Conservation (phyloP, 352 stramenopile genomes). For the Pythium periplocum region DNA sequence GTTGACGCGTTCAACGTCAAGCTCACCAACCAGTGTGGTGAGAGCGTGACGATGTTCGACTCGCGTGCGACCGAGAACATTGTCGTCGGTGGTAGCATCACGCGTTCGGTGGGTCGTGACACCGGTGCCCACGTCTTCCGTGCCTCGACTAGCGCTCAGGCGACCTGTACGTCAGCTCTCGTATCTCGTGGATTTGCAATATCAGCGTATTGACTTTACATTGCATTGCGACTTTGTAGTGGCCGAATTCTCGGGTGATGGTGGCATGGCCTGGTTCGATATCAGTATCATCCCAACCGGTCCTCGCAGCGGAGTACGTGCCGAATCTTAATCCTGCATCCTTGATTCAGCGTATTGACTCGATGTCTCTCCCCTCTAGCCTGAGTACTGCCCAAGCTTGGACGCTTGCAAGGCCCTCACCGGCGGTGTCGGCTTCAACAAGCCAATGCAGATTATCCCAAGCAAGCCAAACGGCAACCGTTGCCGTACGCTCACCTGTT, state of each 20-base stretch:
- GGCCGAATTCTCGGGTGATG: slow-evolving; percentile 62
- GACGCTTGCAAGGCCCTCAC: slow-evolving; percentile 46
- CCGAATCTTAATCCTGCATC: not conserved
- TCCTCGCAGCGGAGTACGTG: slow-evolving; percentile 47
- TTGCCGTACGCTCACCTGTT: slow-evolving; percentile 46
- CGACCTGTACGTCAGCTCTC: slow-evolving; percentile 25
- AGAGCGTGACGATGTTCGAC: slow-evolving; percentile 46
- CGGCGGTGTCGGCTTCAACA: slow-evolving; percentile 60
- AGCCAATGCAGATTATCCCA: slow-evolving; percentile 61
- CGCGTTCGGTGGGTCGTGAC: slow-evolving; percentile 27
- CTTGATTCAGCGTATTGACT: slow-evolving; percentile 4
- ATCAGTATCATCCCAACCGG: slow-evolving; percentile 78
- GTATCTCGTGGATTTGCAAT: too few species aligned
- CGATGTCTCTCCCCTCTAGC: not conserved
- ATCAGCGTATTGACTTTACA: too few species aligned
- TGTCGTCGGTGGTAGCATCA: slow-evolving; percentile 20
- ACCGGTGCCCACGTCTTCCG: slow-evolving; percentile 43
- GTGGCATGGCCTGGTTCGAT: slow-evolving; percentile 53
- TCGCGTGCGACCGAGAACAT: slow-evolving; percentile 29
- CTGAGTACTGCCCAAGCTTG: slow-evolving; percentile 45
- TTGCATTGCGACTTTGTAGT: slow-evolving; percentile 18
- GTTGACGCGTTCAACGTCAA: slow-evolving; percentile 31
- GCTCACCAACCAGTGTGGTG: slow-evolving; percentile 44
- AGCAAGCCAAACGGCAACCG: slow-evolving; percentile 26
- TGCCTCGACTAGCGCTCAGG: slow-evolving; percentile 36